These are phyloP conservation scores for Handroanthus guayacan DNA, from an alignment of 257 asterid species.

Conservation along the genomic window DNA sequence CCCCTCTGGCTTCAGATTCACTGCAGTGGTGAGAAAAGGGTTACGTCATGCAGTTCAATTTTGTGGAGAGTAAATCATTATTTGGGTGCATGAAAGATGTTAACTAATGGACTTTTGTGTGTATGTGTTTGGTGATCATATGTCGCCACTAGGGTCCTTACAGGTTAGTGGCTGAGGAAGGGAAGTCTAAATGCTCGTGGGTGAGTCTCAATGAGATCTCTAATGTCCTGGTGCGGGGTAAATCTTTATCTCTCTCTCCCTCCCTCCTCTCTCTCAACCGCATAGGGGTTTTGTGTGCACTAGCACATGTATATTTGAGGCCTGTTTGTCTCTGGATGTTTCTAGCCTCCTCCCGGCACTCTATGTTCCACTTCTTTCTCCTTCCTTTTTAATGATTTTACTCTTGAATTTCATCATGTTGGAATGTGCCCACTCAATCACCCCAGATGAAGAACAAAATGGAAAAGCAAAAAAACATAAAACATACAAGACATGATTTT, in stretches of 20 bases:
- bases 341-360: not conserved
- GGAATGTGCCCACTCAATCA: not conserved
- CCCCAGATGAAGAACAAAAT: conserved; percentile 11
- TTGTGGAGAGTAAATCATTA: not conserved
- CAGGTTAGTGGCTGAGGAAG: conserved; percentile 97
- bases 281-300: conserved; percentile 8
- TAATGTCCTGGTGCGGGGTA: conserved; percentile 86
- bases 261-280: not conserved
- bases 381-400: conserved; percentile 6
- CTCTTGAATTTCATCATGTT: conserved; percentile 1
- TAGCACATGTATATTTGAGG: not conserved
- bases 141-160: conserved; percentile 83
- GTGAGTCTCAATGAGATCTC: conserved; percentile 95
- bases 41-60: not conserved
- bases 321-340: conserved; percentile 18
- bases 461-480: not conserved
- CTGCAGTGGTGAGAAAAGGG: not conserved
- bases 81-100: conserved; percentile 16
- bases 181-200: conserved; percentile 93
- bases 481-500: not conserved
- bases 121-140: conserved; percentile 33
- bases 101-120: conserved; percentile 24
- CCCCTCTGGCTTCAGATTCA: not conserved
- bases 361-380: not conserved
- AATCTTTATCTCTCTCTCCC: conserved; percentile 28